Evolutionary conservation across 2,329 filamentous ascomycete genomes (phyloP), one percentile per base, ranked within the genome.

Genomic region (Ophioceras dolichostomum): DNA sequence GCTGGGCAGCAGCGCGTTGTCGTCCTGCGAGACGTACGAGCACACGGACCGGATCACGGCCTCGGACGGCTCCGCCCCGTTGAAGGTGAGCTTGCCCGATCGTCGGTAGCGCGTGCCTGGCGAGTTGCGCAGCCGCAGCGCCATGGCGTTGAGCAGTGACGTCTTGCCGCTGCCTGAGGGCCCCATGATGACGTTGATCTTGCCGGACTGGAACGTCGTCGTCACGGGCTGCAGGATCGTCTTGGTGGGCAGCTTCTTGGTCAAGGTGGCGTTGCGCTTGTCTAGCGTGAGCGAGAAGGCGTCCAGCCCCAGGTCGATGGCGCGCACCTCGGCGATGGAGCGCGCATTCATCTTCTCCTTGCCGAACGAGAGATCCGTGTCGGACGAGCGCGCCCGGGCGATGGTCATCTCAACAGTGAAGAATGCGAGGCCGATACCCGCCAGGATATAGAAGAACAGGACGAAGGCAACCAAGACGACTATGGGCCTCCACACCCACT

Each of bases 81-180:
- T 87, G 52, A 86, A 84, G 0, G 70, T 67, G 53, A 88, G 70
- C 32, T 64, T 67, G 0, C 83, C 83, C 5, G 62, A 64, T 3
- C 71, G 36, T 4, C 60, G 63, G 48, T 87, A 87, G 39, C 65
- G 67, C 0, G 76, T 83, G 2, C 68, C 64, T 3, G 76, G 45
- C 2, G 72, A 75, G 39, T 73, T 74, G 19, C 37, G 37, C 19
- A 37, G 29, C 10, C 36, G 36, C 10, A 37, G 36, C 21, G 83
- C 79, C 70, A 88, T 81, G 2, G 77, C 68, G 49, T 84, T 86
- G 10, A 87, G 62, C 1, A 86, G 61, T 0, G 79, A 82, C 0
- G 81, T 86, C 54, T 88, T 88, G 1, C 83, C 83, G 32, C 75
- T 80, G 0, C 83, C 83, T 0, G 80, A 85, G 0, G 83, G 83